Conservation (phyloP, 2,329 filamentous ascomycete species). For the Sporothrix variecibatus region DNA sequence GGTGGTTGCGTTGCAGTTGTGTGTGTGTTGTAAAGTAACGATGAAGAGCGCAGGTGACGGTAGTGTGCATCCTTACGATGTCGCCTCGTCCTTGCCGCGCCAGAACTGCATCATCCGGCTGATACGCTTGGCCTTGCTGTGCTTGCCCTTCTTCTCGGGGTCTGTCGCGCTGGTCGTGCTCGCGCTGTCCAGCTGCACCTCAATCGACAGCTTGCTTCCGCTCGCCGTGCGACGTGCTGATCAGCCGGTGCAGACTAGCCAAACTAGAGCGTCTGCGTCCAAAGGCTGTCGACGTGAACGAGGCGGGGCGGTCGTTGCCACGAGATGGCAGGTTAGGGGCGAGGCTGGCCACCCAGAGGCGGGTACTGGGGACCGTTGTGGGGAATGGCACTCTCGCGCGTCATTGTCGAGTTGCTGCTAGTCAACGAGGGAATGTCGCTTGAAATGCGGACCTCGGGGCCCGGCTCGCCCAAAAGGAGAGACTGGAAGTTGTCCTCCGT, state of each 20-base stretch:
- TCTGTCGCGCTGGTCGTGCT: conserved; percentile 38
- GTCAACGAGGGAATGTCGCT: conserved; percentile 71
- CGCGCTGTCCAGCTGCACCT: conserved; percentile 56
- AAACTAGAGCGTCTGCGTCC: conserved; percentile 74
- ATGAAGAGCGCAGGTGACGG: neutral
- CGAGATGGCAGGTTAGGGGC: conserved; percentile 52
- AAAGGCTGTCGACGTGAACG: conserved; percentile 62
- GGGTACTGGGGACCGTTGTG: conserved; percentile 47
- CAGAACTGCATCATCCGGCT: conserved; percentile 79
- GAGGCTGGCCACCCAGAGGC: conserved; percentile 45
- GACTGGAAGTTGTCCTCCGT: conserved; percentile 73
- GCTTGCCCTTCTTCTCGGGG: conserved; percentile 59
- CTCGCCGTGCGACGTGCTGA: conserved; percentile 73
- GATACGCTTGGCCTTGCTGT: conserved; percentile 67
- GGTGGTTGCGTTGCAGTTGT: neutral
- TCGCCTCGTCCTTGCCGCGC: conserved; percentile 57
- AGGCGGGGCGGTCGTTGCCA: conserved; percentile 59
- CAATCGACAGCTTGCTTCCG: conserved; percentile 74
- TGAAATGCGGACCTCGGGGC: conserved; percentile 70
- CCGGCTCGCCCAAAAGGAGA: conserved; percentile 70
- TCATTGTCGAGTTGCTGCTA: conserved; percentile 77
- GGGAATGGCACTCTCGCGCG: conserved; percentile 62
- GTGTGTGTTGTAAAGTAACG: neutral
- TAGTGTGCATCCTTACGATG: neutral
- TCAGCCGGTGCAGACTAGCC: conserved; percentile 73